A percentile compares a stretch with the other conserved stretches of the same genome.
These are phyloP conservation scores for Auricularia auricula-judae DNA, from an alignment of 768 basidiomycete species.

Conservation along the genomic window DNA sequence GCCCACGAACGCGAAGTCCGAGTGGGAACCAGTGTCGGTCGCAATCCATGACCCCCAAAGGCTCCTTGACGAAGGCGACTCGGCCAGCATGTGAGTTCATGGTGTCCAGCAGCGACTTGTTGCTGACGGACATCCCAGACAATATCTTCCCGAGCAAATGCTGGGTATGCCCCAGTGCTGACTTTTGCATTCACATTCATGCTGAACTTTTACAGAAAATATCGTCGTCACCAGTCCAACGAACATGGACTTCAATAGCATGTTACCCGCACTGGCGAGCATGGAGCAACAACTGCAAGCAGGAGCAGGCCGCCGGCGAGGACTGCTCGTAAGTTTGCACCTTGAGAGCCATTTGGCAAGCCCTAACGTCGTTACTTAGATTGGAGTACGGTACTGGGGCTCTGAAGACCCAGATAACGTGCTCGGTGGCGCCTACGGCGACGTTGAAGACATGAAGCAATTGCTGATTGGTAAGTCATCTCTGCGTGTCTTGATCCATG, in stretches of 20 bases:
- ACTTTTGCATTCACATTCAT: no score
- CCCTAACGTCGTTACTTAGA: not conserved
- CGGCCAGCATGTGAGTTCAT: no score
- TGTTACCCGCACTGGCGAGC: not conserved
- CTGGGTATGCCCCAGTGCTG: no score
- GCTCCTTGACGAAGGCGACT: no score
- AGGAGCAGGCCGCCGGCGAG: not conserved
- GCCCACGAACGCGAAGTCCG: not conserved
- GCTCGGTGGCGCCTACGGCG: conserved; percentile 1
- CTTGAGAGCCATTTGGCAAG: not conserved
- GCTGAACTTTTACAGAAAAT: no score
- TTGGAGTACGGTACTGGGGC: not conserved
- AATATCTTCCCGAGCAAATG: no score
- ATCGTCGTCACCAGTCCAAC: not conserved
- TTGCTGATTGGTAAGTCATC: conserved; percentile 4
- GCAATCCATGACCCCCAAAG: no score
- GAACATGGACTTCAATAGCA: not conserved
- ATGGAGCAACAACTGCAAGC: not conserved
- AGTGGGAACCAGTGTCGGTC: no score
- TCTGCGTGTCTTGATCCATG: not conserved
- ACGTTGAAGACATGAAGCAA: conserved; percentile 6
- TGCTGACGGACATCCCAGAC: no score
- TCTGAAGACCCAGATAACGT: not conserved
- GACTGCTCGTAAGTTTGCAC: not conserved
- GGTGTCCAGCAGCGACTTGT: no score